Conservation (phyloP, 345 rosid genomes). For the Anastatica hierochuntica region DNA sequence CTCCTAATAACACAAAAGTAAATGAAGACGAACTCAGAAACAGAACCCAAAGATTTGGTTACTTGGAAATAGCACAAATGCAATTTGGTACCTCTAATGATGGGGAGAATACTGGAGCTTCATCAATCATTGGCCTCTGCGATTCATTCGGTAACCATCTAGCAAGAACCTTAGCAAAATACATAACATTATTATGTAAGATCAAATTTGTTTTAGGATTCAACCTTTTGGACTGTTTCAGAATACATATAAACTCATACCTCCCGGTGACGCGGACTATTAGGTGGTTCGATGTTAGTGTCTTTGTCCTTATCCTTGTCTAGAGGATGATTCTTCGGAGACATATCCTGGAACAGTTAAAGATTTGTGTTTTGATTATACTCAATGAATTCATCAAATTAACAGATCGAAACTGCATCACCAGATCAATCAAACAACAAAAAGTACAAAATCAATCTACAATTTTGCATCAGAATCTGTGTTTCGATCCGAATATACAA, state of each 20-base stretch:
- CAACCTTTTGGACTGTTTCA: background rate
- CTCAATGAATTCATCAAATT: too few relatives aligned
- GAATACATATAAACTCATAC: background rate
- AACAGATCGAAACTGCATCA: too few relatives aligned
- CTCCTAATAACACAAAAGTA: slow-evolving; percentile 40
- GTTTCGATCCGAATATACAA: too few relatives aligned
- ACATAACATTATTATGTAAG: slow-evolving; percentile 1
- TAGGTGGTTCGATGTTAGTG: slow-evolving; percentile 23
- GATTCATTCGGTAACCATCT: slow-evolving; percentile 75
- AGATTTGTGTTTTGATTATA: background rate
- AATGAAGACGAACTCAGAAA: background rate
- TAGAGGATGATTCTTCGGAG: slow-evolving; percentile 12
- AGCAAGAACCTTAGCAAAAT: slow-evolving; percentile 48
- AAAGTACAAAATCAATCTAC: too few relatives aligned
- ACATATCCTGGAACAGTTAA: too few relatives aligned
- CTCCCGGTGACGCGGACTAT: slow-evolving; percentile 30
- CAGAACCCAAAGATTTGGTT: background rate
- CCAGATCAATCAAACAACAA: too few relatives aligned
- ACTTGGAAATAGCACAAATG: too few relatives aligned
- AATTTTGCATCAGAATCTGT: too few relatives aligned
- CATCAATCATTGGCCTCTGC: slow-evolving; percentile 61
- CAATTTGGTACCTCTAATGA: slow-evolving; percentile 70
- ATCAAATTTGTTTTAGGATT: background rate
- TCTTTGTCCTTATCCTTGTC: slow-evolving; percentile 20
- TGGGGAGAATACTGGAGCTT: slow-evolving; percentile 82